Evolutionary conservation across 2,329 filamentous ascomycete genomes (phyloP), one percentile per base, ranked within the genome.

Genomic region (Fusarium chlamydosporum): DNA sequence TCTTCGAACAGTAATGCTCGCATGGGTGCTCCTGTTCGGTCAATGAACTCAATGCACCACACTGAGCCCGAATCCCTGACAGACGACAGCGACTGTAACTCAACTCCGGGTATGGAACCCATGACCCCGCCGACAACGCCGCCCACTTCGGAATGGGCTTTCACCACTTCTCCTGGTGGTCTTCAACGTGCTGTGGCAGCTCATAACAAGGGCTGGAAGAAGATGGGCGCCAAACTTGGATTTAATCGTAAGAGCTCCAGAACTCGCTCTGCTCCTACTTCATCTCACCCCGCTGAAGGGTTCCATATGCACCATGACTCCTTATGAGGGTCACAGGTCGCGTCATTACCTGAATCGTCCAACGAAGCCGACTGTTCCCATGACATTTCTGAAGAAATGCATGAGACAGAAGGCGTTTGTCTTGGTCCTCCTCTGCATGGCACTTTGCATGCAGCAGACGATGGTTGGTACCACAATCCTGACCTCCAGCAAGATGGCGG

Each of bases 91-190:
- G 86, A 85, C 57, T 84, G 85, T n/a, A 84, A 83, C 59, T 89
- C 88, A 52, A 82, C 87, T 34, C 78, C 84, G 48, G 76, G 80
- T 27, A 81, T 83, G 62, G 90, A 91, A 74, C 90, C 85, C 4
- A 89, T 93, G 83, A 94, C 92, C 5, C 92, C 92, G 0, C 91
- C 91, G 1, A 92, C 87, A 4, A 92, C 89, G 4, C 90, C 92
- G 34, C 91, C 91, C 0, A 87, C 85, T 1, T 84, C 86, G 0
- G 86, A 89, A 65, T 88, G 84, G 79, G 76, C 79, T 5, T 85
- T 86, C 67, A 80, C 79, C 65, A 77, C 82, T 1, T 86, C 86
- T 7, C 85, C 85, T 0, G 84, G 82, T n/a, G 81, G 83, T 15
- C 77, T 88, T 23, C 85, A 87, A 48, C 82, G 85, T 57, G 85